Evolutionary conservation across 1,284 basidiomycete species (phyloP).

Genomic region (Ganoderma leucocontextum): DNA sequence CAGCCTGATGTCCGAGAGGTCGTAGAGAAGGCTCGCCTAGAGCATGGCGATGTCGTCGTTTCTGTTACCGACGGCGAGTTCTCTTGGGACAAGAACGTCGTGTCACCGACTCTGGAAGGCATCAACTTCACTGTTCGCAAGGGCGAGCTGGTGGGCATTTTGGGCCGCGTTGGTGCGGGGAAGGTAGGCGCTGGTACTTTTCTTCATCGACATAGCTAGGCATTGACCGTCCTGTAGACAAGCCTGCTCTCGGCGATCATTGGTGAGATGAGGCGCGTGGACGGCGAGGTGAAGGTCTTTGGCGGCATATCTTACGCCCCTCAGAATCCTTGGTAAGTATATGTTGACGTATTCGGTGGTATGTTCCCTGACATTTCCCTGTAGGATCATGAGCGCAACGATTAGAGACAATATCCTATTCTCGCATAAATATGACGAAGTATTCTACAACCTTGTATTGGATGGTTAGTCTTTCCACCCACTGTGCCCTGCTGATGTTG

Average conservation of each 20-base stretch:
- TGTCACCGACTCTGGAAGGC: conserved; percentile 75
- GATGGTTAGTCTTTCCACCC: conserved; percentile 58
- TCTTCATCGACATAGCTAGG: conserved; percentile 11
- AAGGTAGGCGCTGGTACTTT: conserved; percentile 63
- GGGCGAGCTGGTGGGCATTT: conserved; percentile 88
- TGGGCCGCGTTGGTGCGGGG: conserved; percentile 93
- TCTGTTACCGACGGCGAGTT: conserved; percentile 81
- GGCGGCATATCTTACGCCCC: conserved; percentile 90
- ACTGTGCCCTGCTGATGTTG: neutral
- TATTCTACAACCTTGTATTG: conserved; percentile 77
- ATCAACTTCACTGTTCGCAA: conserved; percentile 82
- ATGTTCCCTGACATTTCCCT: neutral
- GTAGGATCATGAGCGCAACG: conserved; percentile 83
- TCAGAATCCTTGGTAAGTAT: conserved; percentile 84
- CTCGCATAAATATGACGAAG: conserved; percentile 87
- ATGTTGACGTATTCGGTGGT: neutral
- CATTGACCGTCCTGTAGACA: conserved; percentile 50
- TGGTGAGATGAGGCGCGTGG: conserved; percentile 86
- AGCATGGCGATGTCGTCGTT: conserved; percentile 75
- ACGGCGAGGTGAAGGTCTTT: conserved; percentile 76
- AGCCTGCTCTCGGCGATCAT: conserved; percentile 81
- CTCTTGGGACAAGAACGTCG: conserved; percentile 70
- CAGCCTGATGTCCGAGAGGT: conserved; percentile 77
- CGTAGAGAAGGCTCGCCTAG: conserved; percentile 52
- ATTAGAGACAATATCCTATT: conserved; percentile 92